A percentile compares a stretch with the other conserved stretches of the same genome.
These are phyloP conservation scores for Coelastrella sp. DNA, from an alignment of 139 green algal species.

Conservation along the genomic window DNA sequence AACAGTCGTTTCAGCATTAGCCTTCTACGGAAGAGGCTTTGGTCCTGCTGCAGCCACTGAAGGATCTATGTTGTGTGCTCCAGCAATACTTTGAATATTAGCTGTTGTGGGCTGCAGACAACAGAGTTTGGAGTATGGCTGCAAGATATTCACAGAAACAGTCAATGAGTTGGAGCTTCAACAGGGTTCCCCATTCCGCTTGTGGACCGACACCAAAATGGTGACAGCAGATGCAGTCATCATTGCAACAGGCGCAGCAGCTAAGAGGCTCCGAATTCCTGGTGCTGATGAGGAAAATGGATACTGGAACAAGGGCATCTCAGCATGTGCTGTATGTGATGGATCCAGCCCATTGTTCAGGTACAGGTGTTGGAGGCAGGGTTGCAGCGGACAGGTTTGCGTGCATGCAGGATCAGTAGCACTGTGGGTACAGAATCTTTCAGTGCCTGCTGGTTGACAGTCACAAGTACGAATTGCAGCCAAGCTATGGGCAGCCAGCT, in stretches of 20 bases:
- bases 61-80: too few relatives aligned
- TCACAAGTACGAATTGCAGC: too few relatives aligned
- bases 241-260: conserved; percentile 74
- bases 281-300: conserved; percentile 61
- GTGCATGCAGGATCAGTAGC: neutral
- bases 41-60: too few relatives aligned
- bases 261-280: conserved; percentile 60
- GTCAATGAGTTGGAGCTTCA: conserved; percentile 66
- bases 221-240: conserved; percentile 72
- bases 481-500: too few relatives aligned
- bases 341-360: conserved; percentile 89
- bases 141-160: conserved; percentile 73
- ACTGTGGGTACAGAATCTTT: too few relatives aligned
- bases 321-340: conserved; percentile 84
- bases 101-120: too few relatives aligned
- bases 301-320: conserved; percentile 88
- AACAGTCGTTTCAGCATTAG: too few relatives aligned
- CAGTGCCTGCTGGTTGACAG: too few relatives aligned
- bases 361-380: neutral
- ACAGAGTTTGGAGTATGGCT: conserved; percentile 72
- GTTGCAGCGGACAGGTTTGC: neutral
- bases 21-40: too few relatives aligned
- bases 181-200: conserved; percentile 52
- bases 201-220: conserved; percentile 52
- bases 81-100: too few relatives aligned